These are phyloP conservation scores for Fusarium goolgardi DNA, from an alignment of 2,329 filamentous ascomycete species.

Conservation along the genomic window DNA sequence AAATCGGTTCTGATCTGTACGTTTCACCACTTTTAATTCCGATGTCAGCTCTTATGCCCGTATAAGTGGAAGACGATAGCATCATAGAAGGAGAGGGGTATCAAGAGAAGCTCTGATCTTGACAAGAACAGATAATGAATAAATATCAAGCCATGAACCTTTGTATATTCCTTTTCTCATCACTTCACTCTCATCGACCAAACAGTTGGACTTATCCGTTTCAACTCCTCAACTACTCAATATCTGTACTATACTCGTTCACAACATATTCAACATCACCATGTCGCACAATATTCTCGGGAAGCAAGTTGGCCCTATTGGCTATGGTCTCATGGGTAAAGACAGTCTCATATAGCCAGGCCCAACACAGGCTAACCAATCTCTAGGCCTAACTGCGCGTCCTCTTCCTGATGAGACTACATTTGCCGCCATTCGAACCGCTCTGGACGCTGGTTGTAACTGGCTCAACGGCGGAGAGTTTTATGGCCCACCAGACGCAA, in stretches of 20 bases:
- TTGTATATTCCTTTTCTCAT: neutral
- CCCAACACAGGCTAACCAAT: conserved; percentile 33
- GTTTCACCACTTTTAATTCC: conserved; percentile 18
- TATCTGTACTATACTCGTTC: neutral
- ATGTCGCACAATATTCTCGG: conserved; percentile 43
- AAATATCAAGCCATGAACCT: conserved; percentile 13
- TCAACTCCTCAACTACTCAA: neutral
- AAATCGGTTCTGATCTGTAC: conserved; percentile 21
- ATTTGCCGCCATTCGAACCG: conserved; percentile 65
- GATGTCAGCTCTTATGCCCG: conserved; percentile 17
- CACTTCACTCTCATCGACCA: neutral
- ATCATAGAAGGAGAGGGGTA: conserved; percentile 5
- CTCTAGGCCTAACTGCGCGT: conserved; percentile 35
- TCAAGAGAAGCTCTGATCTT: neutral
- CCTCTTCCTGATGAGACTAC: conserved; percentile 51
- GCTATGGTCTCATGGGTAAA: conserved; percentile 46
- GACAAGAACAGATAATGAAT: neutral
- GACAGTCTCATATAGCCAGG: conserved; percentile 15
- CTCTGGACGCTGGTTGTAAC: conserved; percentile 56
- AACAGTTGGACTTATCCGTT: neutral
- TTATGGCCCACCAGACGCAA: conserved; percentile 67
- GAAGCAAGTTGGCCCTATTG: conserved; percentile 42
- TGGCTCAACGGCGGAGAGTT: conserved; percentile 71
- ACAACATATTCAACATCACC: conserved; percentile 3
- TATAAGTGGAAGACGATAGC: conserved; percentile 13